These are phyloP conservation scores for Barbatosphaeria neglecta DNA, from an alignment of 495 filamentous ascomycete genomes.

Conservation along the genomic window DNA sequence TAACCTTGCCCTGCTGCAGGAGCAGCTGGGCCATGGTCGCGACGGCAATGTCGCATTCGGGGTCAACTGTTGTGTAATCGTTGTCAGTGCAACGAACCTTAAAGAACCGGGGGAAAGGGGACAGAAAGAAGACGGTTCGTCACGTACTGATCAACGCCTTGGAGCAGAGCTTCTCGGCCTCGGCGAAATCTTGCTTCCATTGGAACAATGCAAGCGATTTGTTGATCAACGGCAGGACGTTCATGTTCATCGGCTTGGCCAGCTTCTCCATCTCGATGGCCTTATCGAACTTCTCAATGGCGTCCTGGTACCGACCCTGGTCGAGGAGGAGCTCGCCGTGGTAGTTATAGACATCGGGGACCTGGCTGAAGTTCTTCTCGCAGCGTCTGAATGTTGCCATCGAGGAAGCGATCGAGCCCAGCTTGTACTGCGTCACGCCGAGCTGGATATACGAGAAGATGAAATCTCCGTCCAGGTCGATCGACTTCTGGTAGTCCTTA, in stretches of 20 bases:
- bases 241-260: slow-evolving; percentile 86
- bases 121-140: not conserved
- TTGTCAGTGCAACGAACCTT: slow-evolving; percentile 6
- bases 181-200: slow-evolving; percentile 90
- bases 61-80: slow-evolving; percentile 61
- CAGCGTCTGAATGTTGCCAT: slow-evolving; percentile 97
- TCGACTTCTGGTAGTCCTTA: slow-evolving; percentile 98
- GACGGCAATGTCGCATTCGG: slow-evolving; percentile 97
- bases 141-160: slow-evolving; percentile 94
- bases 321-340: slow-evolving; percentile 97
- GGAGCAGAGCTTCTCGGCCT: slow-evolving; percentile 92
- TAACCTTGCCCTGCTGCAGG: slow-evolving; percentile 93
- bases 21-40: slow-evolving; percentile 99
- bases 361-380: slow-evolving; percentile 95
- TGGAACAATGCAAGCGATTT: slow-evolving; percentile 95
- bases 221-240: slow-evolving; percentile 95
- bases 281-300: slow-evolving; percentile 95
- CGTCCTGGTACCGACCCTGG: slow-evolving; percentile 88
- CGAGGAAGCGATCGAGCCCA: slow-evolving; percentile 93
- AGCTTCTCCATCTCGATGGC: slow-evolving; percentile 97
- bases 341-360: slow-evolving; percentile 99
- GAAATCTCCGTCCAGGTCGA: slow-evolving; percentile 87
- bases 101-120: not conserved
- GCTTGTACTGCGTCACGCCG: slow-evolving; percentile 99
- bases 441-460: slow-evolving; percentile 99